Conservation (phyloP, 257 asterid genomes). For the Fraxinus anomala region DNA sequence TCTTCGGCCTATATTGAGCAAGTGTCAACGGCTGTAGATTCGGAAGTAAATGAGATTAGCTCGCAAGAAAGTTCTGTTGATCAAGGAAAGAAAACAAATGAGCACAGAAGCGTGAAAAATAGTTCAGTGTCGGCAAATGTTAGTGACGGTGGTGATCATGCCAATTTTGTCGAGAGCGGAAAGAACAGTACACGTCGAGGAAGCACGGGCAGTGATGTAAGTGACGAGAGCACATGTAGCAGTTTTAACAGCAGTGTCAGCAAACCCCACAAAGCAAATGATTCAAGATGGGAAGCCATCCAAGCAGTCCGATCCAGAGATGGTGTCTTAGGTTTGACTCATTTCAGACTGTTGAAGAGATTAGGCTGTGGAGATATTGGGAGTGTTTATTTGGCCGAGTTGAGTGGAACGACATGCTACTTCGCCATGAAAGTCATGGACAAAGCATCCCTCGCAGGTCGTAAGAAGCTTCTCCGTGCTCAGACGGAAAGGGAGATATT, state of each 20-base stretch:
- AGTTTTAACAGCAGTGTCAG: conserved; percentile 39
- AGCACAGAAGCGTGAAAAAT: conserved; percentile 24
- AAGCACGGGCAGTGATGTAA: conserved; percentile 43
- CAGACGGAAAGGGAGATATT: conserved; percentile 79
- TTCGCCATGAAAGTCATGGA: conserved; percentile 89
- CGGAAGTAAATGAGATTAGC: conserved; percentile 21
- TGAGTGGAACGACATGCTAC: conserved; percentile 61
- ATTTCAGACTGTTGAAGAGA: conserved; percentile 67
- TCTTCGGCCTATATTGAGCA: conserved; percentile 25
- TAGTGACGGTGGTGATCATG: conserved; percentile 29
- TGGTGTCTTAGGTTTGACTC: conserved; percentile 67
- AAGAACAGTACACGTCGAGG: conserved; percentile 39
- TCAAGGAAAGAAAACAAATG: conserved; percentile 30
- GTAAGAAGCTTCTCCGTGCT: conserved; percentile 78
- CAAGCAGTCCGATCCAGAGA: conserved; percentile 59
- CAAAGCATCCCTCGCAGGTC: conserved; percentile 76
- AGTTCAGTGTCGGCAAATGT: conserved; percentile 38
- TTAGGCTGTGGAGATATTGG: conserved; percentile 90
- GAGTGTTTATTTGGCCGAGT: conserved; percentile 74
- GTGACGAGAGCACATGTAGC: conserved; percentile 43
- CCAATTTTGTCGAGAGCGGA: conserved; percentile 31
- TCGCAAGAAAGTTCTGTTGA: conserved; percentile 27
- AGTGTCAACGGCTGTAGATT: conserved; percentile 24
- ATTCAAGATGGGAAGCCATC: conserved; percentile 77
- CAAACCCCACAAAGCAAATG: conserved; percentile 80